Percentiles rank a stretch among this genome's conserved stretches.
phyloP scores from a whole-genome alignment of 805 yeast genomes.

The Ogataea parapolymorpha region DNA sequence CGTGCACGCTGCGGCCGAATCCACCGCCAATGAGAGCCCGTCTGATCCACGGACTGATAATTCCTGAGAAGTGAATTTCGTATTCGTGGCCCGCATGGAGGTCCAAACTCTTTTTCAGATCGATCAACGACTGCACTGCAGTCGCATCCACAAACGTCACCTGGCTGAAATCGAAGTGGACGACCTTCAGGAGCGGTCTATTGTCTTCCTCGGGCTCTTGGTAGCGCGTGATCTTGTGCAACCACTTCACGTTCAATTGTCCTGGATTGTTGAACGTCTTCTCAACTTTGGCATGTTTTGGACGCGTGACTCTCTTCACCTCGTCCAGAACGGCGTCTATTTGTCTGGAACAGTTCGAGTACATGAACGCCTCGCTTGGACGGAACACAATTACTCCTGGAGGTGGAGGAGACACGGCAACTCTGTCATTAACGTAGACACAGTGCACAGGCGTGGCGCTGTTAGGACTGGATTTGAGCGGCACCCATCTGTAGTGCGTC shows the following conservation, averaged over 20 bases:
- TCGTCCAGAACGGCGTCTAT: constrained; percentile 66
- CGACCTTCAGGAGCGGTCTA: constrained; percentile 65
- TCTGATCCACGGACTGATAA: constrained; percentile 82
- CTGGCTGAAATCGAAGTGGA: constrained; percentile 79
- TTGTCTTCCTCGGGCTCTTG: constrained; percentile 27
- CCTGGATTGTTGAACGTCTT: constrained; percentile 93
- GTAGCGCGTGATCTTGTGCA: constrained; percentile 14
- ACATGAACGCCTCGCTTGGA: constrained; percentile 75
- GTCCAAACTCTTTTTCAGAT: constrained; percentile 67
- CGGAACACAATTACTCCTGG: constrained; percentile 87
- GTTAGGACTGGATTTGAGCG: constrained; percentile 39
- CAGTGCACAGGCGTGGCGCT: constrained; percentile 31
- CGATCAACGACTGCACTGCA: constrained; percentile 73
- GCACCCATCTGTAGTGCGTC: constrained; percentile 56
- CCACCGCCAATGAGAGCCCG: constrained; percentile 73
- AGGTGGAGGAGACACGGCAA: constrained; percentile 73
- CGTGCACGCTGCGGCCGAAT: constrained; percentile 48
- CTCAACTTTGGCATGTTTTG: constrained; percentile 48
- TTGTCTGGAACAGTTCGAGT: constrained; percentile 76
- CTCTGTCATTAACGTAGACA: constrained; percentile 45
- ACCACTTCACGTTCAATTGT: constrained; percentile 40
- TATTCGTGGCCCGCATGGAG: constrained; percentile 77
- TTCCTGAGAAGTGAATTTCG: constrained; percentile 86
- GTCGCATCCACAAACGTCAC: constrained; percentile 78
- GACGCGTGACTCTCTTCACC: constrained; percentile 56